These are phyloP conservation scores for Hypoxylon lienhwacheense DNA, from an alignment of 495 filamentous ascomycete species.

Conservation along the genomic window DNA sequence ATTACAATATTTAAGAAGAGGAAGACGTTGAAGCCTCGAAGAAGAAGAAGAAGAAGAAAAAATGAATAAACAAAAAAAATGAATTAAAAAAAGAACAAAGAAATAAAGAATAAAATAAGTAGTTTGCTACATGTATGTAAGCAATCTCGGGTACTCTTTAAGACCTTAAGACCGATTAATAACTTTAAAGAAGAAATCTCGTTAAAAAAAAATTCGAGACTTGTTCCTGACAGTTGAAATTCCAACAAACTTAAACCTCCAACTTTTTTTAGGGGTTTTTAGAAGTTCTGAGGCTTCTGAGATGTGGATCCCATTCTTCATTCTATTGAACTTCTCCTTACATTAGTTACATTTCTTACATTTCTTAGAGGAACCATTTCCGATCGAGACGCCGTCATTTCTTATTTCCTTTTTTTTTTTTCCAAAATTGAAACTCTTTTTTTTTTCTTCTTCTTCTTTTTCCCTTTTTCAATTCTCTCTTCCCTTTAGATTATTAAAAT, in stretches of 20 bases:
- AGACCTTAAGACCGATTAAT: too few species aligned
- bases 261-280: conserved; percentile 21
- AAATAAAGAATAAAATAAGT: too few species aligned
- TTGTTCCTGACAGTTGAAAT: conserved; percentile 4
- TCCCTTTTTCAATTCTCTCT: too few species aligned
- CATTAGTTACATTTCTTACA: conserved; percentile 12
- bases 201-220: conserved; percentile 12
- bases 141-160: conserved; percentile 12
- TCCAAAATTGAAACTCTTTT: too few species aligned
- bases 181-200: too few species aligned
- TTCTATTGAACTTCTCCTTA: conserved; percentile 16
- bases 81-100: conserved; percentile 5
- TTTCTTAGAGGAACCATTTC: too few species aligned
- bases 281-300: conserved; percentile 1
- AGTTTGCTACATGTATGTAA: conserved; percentile 4
- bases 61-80: conserved; percentile 5
- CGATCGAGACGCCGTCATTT: conserved; percentile 15
- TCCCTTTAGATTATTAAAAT: conserved; percentile 6
- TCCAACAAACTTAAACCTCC: conserved; percentile 17
- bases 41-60: conserved; percentile 1
- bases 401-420: conserved; percentile 7
- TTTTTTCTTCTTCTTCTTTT: too few species aligned
- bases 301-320: conserved; percentile 21
- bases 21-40: too few species aligned
- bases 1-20: not conserved